These are phyloP conservation scores for Xylaria cubensis DNA, from an alignment of 495 filamentous ascomycete species.

Conservation along the genomic window DNA sequence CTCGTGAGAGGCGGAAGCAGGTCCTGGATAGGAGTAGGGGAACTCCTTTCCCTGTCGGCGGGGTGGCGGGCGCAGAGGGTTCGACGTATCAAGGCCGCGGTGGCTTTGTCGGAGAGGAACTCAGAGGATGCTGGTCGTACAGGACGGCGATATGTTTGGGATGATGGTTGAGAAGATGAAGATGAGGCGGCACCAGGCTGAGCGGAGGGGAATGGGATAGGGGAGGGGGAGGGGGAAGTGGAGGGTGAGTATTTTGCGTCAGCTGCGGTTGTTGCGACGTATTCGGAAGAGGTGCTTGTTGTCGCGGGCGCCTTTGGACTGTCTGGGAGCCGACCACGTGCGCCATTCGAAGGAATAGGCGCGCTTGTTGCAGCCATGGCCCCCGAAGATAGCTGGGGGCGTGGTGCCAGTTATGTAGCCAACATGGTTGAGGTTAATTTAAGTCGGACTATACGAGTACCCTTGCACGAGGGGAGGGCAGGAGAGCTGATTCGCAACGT, in stretches of 20 bases:
- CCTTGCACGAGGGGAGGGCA: neutral
- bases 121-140: constrained; percentile 43
- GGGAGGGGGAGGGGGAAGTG: neutral
- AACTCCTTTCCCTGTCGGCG: constrained; percentile 50
- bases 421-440: constrained; percentile 5
- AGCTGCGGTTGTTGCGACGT: neutral
- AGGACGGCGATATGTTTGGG: constrained; percentile 38
- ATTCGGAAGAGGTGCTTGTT: constrained; percentile 11
- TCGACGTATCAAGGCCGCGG: constrained; percentile 57
- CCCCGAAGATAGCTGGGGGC: constrained; percentile 30
- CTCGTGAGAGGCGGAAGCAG: constrained; percentile 90
- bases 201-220: constrained; percentile 34
- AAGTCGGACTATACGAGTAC: neutral
- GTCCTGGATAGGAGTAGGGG: constrained; percentile 66
- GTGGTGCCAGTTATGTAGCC: constrained; percentile 22
- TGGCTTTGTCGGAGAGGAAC: constrained; percentile 59
- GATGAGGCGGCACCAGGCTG: constrained; percentile 34
- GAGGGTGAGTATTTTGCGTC: neutral
- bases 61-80: constrained; percentile 57
- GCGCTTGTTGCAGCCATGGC: constrained; percentile 33
- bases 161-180: constrained; percentile 18
- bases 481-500: neutral
- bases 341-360: constrained; percentile 33
- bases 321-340: constrained; percentile 31
- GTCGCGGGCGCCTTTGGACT: constrained; percentile 22